Evolutionary conservation across 148 eudicot genomes (phyloP), one percentile per base, ranked within the genome.

Genomic region (Chenopodium formosanum): DNA sequence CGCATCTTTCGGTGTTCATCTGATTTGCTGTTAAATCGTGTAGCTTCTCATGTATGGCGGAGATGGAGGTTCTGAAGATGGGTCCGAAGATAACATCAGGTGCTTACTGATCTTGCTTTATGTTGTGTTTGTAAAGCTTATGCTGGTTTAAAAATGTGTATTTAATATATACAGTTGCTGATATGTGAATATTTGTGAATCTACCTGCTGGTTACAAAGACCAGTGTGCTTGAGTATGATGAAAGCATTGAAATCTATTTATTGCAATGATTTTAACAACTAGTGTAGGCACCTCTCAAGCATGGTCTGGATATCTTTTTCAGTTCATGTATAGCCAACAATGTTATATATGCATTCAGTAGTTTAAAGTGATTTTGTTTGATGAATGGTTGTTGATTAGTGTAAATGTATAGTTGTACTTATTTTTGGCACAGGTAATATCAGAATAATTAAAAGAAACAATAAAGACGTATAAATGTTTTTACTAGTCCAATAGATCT

Each of bases 31-130:
- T 64, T 50, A 77, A 25, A 62, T 79, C 32, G 53, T 85, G 83
- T 75, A 93, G 97, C 89, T 93, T 90, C 91, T 86, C 78, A 48
- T 90, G 82, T 89, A 83, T 83, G 95, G 88, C 32, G 88, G 75
- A 71, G 91, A 70, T 25, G 87, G 77, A 63, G 90, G 67, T 53
- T 88, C 84, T 37, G 93, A 90, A 20, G 92, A 80, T 34, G 87
- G 67, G 16, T 79, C 20, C 1, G 84, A 85, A 77, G 90, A 86
- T 50, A 74, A 85, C 66, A 88, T 87, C 75, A 94, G 94, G 97
- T 94, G 70, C 74, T 74, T 32, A 29, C 23, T 20, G 19, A 17
- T 32, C 40, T 73, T 74, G 22, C 73, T 73, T 47, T 25, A 34
- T 52, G 32, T 37, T 23, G 22, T 29, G n/a, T 31, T 53, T 70